phyloP scores from a whole-genome alignment of 2,329 filamentous ascomycete species.

The Cucurbitaria berberidis region DNA sequence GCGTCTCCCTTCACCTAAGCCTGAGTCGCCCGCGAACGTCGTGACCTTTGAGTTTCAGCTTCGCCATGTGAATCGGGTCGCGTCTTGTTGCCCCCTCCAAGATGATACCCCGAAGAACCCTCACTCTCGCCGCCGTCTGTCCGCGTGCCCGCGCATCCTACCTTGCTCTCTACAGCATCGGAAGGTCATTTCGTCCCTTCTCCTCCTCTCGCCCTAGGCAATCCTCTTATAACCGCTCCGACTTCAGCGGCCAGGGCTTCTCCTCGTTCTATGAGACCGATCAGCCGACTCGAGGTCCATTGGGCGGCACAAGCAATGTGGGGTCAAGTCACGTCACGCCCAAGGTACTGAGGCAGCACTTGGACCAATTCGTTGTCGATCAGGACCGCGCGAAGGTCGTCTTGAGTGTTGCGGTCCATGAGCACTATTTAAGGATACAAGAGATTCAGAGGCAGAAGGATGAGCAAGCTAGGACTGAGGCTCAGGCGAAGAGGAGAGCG shows the following conservation, averaged over 20 bases:
- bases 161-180: slow-evolving; percentile 42
- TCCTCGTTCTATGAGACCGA: slow-evolving; percentile 68
- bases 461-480: slow-evolving; percentile 75
- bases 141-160: slow-evolving; percentile 52
- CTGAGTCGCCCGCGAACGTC: slow-evolving; percentile 7
- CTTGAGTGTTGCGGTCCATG: slow-evolving; percentile 90
- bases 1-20: neutral
- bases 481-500: slow-evolving; percentile 74
- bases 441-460: slow-evolving; percentile 76
- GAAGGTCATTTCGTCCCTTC: slow-evolving; percentile 35
- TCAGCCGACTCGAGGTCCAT: slow-evolving; percentile 66
- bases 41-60: slow-evolving; percentile 15
- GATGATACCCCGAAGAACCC: slow-evolving; percentile 33
- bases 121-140: slow-evolving; percentile 40
- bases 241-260: slow-evolving; percentile 68
- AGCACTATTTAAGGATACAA: slow-evolving; percentile 90
- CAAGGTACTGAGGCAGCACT: slow-evolving; percentile 78
- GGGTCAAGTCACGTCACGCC: slow-evolving; percentile 66
- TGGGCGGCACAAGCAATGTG: slow-evolving; percentile 64
- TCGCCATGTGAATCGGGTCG: slow-evolving; percentile 22
- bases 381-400: slow-evolving; percentile 95
- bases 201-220: slow-evolving; percentile 42
- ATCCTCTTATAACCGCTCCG: slow-evolving; percentile 63
- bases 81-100: slow-evolving; percentile 11
- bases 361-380: slow-evolving; percentile 95